Evolutionary conservation across 495 filamentous ascomycete species (phyloP), one percentile per base, ranked within the genome.

Genomic region (Lasiosphaeris hirsuta): DNA sequence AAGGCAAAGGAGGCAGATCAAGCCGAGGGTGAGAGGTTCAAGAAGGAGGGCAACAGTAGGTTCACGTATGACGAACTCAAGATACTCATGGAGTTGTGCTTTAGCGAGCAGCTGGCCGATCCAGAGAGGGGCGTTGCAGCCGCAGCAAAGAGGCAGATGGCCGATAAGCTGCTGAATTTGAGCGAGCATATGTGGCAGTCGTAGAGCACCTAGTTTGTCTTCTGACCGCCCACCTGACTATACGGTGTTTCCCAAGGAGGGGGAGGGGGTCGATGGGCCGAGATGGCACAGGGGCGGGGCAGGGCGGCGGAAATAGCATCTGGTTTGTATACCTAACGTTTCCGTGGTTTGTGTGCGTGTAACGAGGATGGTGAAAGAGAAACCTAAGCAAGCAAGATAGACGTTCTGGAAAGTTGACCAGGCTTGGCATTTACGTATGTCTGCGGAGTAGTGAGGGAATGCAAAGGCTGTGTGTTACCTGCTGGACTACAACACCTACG

Each of bases 21-120:
- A 30, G 51, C n/a, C 10, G 45, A 40, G 8, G 17, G 48, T n/a
- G 44, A 43, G 38, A 5, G 2, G 23, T 2, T 30, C 5, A 41
- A 51, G 40, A 46, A n/a, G 10, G 30, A 57, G 15, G 75, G 70
- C 44, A 69, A 72, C 34, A 71, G 77, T 39, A 70, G 68, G 50
- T 96, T 93, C 55, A 86, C 76, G 14, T 89, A 91, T 56, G 92
- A 95, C 45, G 90, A 96, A 69, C 75, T 97, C 59, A 93, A 90
- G 72, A 81, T 82, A 8, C 75, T 97, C 37, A 72, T 97, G 30
- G 89, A 96, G 69, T 72, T 98, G 48, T 93, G 86, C 66, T 97
- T 90, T 71, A 90, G 86, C 47, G 92, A 96, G 69, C 81, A 84
- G 59, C 69, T 92, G 56, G 80, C 83, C 9, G 85, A 84, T 59